A percentile compares a stretch with the other conserved stretches of the same genome.
Evolutionary conservation across 2,329 filamentous ascomycete genomes (phyloP).

Genomic region (Paradendryphiella salina): DNA sequence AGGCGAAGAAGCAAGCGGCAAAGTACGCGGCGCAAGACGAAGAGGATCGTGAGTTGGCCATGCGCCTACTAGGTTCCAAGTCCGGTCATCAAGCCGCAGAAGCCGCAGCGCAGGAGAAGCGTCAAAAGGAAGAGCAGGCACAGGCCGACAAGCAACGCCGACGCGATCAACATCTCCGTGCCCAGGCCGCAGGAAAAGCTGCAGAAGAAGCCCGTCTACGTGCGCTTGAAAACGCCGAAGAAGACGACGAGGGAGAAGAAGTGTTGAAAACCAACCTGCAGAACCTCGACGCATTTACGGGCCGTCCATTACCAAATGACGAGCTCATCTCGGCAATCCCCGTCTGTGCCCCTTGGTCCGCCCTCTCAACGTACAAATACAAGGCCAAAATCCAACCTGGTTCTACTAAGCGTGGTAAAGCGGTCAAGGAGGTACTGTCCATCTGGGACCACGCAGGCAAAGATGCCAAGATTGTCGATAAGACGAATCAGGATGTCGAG

Average conservation of each 20-base stretch:
- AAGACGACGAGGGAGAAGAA: slow-evolving; percentile 62
- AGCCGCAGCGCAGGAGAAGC: slow-evolving; percentile 63
- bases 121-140: slow-evolving; percentile 70
- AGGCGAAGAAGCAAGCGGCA: slow-evolving; percentile 81
- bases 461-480: slow-evolving; percentile 50
- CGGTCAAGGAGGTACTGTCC: slow-evolving; percentile 84
- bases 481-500: slow-evolving; percentile 61
- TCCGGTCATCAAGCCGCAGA: slow-evolving; percentile 71
- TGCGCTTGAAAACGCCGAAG: slow-evolving; percentile 38
- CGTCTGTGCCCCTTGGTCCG: slow-evolving; percentile 66
- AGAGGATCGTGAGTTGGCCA: slow-evolving; percentile 82
- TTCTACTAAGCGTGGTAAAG: slow-evolving; percentile 88
- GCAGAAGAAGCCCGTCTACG: slow-evolving; percentile 69
- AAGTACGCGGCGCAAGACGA: slow-evolving; percentile 97
- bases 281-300: slow-evolving; percentile 71
- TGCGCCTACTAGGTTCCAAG: slow-evolving; percentile 80
- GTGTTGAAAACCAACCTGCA: slow-evolving; percentile 50
- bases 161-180: slow-evolving; percentile 75
- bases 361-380: slow-evolving; percentile 76
- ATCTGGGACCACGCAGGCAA: slow-evolving; percentile 72
- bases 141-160: slow-evolving; percentile 74
- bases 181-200: slow-evolving; percentile 73
- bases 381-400: slow-evolving; percentile 95
- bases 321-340: slow-evolving; percentile 71
- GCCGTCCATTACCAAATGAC: slow-evolving; percentile 77